Base-by-base conservation (phyloP, 1,139 yeast species). In the Debaryomycetaceae sp. region DNA sequence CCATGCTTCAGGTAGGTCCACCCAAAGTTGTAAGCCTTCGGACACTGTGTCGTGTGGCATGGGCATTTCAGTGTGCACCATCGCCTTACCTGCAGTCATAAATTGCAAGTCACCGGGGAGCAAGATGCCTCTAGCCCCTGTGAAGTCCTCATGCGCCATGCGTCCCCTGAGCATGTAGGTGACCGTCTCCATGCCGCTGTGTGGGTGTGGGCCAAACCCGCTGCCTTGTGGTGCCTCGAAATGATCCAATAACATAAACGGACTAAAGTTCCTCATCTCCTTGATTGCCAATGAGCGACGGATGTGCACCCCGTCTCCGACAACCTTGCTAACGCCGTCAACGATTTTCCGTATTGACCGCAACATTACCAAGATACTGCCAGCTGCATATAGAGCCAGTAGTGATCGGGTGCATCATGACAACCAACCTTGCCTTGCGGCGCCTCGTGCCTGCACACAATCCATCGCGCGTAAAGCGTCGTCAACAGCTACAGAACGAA, bases 71-170 rank as follows among this genome's bases (percentile, higher is more conserved):
- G 56, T 44, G 36, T 54, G 60, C 12, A 52, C 58, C 10, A 53
- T 45, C 2, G 59, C 60, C 29, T 42, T 43, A 4, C 60, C 60
- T 3, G 60, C 58, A 16, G 60, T 54, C 60, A 54, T 54, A 30
- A 54, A 52, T 30, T 54, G 60, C 30, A 54, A 43, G 31, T 54
- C 60, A 6, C 59, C 58, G 16, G 49, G 46, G 24, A 49, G 42
- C 25, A 54, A 42, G 11, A 53, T 40, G 18, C 59, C 58, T 30
- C 49, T 48, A 20, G 55, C 42, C 0, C 59, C 60, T 3, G 58
- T 53, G 36, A 54, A 54, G 29, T 54, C 59, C 20, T 53, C 57
- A 34, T 54, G 59, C 4, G 58, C 58, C 38, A 54, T 41, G 1
- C 49, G 48, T 3, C 59, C 59, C 19, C 47, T 40, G 28, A 50